Evolutionary conservation across 176 grass and related monocot species (phyloP).

Genomic region (Saccharum officinarum): DNA sequence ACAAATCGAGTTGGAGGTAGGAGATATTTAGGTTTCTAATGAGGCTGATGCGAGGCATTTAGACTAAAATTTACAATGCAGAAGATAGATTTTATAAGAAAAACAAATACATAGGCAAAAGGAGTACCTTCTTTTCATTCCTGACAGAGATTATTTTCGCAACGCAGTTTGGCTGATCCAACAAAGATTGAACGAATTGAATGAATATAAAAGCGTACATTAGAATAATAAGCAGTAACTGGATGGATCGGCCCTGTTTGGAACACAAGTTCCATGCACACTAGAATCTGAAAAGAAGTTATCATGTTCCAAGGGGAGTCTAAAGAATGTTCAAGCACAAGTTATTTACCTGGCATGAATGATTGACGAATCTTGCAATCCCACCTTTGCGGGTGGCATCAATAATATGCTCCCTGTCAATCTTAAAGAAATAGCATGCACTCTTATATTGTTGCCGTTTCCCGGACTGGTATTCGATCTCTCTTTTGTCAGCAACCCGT

Average conservation of each 20-base stretch:
- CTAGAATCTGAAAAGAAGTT: background rate
- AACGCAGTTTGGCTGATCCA: conserved; percentile 86
- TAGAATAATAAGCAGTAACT: conserved; percentile 17
- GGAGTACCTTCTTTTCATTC: conserved; percentile 81
- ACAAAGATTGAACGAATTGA: conserved; percentile 23
- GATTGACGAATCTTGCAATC: conserved; percentile 93
- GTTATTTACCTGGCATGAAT: conserved; percentile 74
- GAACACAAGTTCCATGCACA: conserved; percentile 2
- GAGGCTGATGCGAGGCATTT: background rate
- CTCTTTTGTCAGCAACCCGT: conserved; percentile 80
- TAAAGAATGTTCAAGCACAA: conserved; percentile 15
- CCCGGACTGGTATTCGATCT: conserved; percentile 82
- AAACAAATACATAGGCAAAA: background rate
- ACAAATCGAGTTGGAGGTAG: background rate
- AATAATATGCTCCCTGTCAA: conserved; percentile 90
- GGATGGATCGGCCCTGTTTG: background rate
- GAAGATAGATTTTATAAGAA: background rate
- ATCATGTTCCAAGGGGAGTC: background rate
- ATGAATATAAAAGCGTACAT: conserved; percentile 9
- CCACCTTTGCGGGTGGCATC: conserved; percentile 94
- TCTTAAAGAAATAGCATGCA: conserved; percentile 90
- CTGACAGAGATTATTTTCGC: conserved; percentile 84
- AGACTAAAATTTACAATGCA: background rate
- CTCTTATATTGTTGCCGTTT: conserved; percentile 80
- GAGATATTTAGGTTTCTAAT: background rate